phyloP scores from a whole-genome alignment of 345 rosid genomes.

The Corchorus olitorius region DNA sequence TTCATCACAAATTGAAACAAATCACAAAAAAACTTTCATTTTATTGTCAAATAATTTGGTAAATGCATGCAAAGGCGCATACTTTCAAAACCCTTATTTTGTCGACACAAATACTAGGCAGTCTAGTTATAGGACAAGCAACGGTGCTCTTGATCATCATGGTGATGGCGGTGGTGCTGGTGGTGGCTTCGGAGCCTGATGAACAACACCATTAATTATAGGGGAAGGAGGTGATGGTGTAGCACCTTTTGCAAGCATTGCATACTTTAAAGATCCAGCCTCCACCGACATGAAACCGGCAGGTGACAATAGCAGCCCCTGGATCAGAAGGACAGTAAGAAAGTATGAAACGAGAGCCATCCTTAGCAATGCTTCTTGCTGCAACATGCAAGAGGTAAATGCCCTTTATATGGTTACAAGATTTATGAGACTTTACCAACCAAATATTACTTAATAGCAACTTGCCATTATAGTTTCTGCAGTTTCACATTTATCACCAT shows the following conservation, averaged over 20 bases:
- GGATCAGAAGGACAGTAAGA: background rate
- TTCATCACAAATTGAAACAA: too few relatives aligned
- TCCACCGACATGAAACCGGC: background rate
- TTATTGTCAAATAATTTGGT: too few relatives aligned
- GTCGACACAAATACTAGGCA: too few relatives aligned
- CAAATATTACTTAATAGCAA: background rate
- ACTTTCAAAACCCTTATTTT: too few relatives aligned
- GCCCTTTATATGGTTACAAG: background rate
- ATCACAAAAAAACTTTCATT: too few relatives aligned
- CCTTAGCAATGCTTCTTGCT: background rate
- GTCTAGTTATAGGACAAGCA: too few relatives aligned
- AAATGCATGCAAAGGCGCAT: too few relatives aligned
- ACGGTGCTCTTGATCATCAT: too few relatives aligned
- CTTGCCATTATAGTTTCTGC: too few relatives aligned
- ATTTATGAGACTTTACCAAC: background rate
- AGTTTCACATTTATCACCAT: too few relatives aligned
- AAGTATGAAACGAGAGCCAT: background rate
- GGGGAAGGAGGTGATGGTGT: background rate
- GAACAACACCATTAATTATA: background rate
- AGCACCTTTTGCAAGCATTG: background rate
- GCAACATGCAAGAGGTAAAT: background rate
- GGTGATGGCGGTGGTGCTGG: background rate
- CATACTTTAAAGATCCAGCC: background rate
- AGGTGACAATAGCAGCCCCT: background rate
- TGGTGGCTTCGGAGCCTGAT: background rate